A percentile compares a stretch with the other conserved stretches of the same genome.
Conservation (phyloP, 2,329 filamentous ascomycete genomes). For the Phyllosticta citrichinensis region DNA sequence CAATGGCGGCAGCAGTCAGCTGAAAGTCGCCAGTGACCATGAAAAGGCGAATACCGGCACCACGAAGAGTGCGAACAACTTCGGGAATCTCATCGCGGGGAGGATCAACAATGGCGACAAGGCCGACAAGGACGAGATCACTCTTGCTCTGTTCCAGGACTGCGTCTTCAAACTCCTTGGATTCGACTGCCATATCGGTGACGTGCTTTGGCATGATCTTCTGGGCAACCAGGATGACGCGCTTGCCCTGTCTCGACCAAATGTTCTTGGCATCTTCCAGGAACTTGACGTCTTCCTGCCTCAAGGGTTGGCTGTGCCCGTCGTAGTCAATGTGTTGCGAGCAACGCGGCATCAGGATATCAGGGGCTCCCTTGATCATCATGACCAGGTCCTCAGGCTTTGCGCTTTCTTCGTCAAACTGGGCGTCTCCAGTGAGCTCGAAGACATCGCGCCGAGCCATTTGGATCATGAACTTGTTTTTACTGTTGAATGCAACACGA, state of each 20-base stretch:
- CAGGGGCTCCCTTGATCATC: slow-evolving; percentile 72
- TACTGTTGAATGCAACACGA: slow-evolving; percentile 60
- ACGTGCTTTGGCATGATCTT: slow-evolving; percentile 40
- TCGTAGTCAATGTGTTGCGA: slow-evolving; percentile 46
- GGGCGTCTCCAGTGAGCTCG: slow-evolving; percentile 21
- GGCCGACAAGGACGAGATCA: slow-evolving; percentile 43
- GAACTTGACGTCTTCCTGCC: slow-evolving; percentile 32
- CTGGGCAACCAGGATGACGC: slow-evolving; percentile 56
- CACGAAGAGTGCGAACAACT: slow-evolving; percentile 52
- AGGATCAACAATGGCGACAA: slow-evolving; percentile 51
- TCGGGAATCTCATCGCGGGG: slow-evolving; percentile 50
- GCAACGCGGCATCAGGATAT: slow-evolving; percentile 59
- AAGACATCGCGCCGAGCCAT: slow-evolving; percentile 22
- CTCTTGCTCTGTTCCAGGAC: slow-evolving; percentile 43
- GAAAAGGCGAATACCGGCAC: slow-evolving; percentile 64
- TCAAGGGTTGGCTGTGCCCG: slow-evolving; percentile 44
- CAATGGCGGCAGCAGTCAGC: slow-evolving; percentile 64
- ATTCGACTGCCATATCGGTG: slow-evolving; percentile 17
- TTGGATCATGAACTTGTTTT: slow-evolving; percentile 73
- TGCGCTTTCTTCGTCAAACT: slow-evolving; percentile 13
- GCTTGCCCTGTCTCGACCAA: slow-evolving; percentile 59
- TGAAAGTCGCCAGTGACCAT: slow-evolving; percentile 78
- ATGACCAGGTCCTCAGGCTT: slow-evolving; percentile 32
- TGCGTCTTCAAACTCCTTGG: slow-evolving; percentile 46
- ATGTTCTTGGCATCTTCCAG: slow-evolving; percentile 54